Base-by-base conservation (phyloP, 306 rosid genomes). In the Cicer cuneatum region DNA sequence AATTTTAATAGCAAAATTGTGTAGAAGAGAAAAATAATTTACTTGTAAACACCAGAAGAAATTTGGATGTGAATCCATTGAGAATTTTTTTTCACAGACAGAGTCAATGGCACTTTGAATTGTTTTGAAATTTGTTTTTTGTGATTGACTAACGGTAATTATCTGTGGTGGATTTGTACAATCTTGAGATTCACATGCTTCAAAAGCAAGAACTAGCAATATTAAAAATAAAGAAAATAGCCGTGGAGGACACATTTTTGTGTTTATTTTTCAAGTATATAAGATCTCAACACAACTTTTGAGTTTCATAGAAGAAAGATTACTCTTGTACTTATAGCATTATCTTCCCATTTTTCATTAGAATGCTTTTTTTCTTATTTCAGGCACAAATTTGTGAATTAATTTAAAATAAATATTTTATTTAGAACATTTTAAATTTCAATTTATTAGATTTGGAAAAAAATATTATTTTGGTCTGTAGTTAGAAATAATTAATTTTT, bases 81-180 rank as follows among this genome's bases (percentile, higher is more conserved):
- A 75, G 72, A 38, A 47, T 83, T 79, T n/a, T 4, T 4, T 2
- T 2, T 5, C 0, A 46, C 76, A 53, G 3, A 75, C 40, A 43
- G 49, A 35, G 10, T 83, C 65, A 35, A 83, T 75, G 60, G 83
- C 83, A 5, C 69, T 57, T 70, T 79, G 86, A 74, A 83, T 71
- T 24, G 83, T 79, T 71, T 7, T 57, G 63, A 83, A 83, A 1
- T 41, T 10, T 75, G 67, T 72, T 0, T n/a, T 6, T 0, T 62
- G 62, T 8, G 72, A 48, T 35, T 48, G 41, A 8, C 52, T 38
- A 5, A 83, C 81, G 16, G 6, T 35, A 37, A 69, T 40, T 35
- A 62, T 42, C 13, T 41, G n/a, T 8, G 10, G 10, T 40, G 75
- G 79, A 8, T 5, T 21, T 7, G 1, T 13, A 75, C 86, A 79